These are phyloP conservation scores for Thinopyrum elongatum DNA, from an alignment of 176 grass and related monocot genomes.

Conservation along the genomic window DNA sequence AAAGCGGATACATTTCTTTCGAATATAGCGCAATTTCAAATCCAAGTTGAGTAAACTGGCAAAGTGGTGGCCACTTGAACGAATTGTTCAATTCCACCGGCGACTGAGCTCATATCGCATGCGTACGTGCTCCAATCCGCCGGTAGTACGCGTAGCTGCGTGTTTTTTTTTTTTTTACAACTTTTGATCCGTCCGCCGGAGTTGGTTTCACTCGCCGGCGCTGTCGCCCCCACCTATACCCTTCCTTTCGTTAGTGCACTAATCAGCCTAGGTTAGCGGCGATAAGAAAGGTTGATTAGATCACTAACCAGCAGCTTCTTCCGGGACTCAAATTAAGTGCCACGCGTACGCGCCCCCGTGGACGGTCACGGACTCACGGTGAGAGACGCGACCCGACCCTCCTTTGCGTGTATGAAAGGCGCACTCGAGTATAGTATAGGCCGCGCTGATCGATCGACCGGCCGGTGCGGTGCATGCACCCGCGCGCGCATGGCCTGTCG, in stretches of 20 bases:
- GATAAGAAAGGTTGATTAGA: background rate
- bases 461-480: background rate
- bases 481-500: constrained; percentile 7
- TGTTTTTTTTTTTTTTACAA: background rate
- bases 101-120: background rate
- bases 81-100: background rate
- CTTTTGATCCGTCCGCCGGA: background rate
- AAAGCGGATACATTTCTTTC: background rate
- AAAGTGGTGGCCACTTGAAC: too few species aligned
- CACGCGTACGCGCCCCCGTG: background rate
- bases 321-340: background rate
- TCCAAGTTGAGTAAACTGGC: background rate
- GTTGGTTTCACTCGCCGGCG: background rate
- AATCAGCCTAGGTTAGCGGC: background rate
- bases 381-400: background rate
- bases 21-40: background rate
- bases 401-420: constrained; percentile 17
- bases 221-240: background rate
- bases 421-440: background rate
- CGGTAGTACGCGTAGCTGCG: background rate
- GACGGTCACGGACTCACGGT: background rate
- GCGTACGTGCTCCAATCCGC: too few species aligned
- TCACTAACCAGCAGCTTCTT: background rate
- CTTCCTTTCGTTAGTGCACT: background rate
- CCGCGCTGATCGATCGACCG: background rate